These are phyloP conservation scores for Candida corydali DNA, from an alignment of 805 yeast genomes.

Conservation along the genomic window DNA sequence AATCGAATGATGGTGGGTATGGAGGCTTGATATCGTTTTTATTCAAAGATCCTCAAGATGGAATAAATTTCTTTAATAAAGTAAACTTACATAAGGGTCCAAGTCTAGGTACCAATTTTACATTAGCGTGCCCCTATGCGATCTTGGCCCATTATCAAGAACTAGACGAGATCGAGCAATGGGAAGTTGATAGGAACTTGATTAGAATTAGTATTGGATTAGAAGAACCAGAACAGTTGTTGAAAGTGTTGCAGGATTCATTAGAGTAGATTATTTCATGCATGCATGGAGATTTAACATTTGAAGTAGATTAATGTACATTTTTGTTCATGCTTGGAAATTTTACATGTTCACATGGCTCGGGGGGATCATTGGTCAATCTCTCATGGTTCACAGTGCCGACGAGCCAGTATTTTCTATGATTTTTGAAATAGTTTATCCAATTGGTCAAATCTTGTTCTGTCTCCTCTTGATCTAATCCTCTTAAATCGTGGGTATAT, in stretches of 20 bases:
- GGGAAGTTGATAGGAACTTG: slow-evolving; percentile 78
- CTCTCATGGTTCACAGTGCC: slow-evolving; percentile 53
- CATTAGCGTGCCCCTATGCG: slow-evolving; percentile 86
- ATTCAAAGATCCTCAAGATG: slow-evolving; percentile 60
- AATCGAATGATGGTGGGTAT: slow-evolving; percentile 73
- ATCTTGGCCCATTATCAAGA: slow-evolving; percentile 82
- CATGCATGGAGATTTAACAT: too few species aligned
- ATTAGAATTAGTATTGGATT: slow-evolving; percentile 83
- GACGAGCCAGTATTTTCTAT: slow-evolving; percentile 55
- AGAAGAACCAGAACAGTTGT: slow-evolving; percentile 62
- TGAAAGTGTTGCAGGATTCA: slow-evolving; percentile 47
- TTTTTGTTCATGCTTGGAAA: slow-evolving; percentile 19
- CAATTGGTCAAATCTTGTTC: slow-evolving; percentile 42
- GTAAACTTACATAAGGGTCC: slow-evolving; percentile 80
- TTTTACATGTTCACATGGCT: slow-evolving; percentile 38
- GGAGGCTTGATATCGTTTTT: slow-evolving; percentile 81
- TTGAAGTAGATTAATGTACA: not conserved
- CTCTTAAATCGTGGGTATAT: slow-evolving; percentile 63
- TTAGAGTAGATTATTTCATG: slow-evolving; percentile 27
- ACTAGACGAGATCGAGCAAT: slow-evolving; percentile 70
- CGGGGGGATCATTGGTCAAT: slow-evolving; percentile 51
- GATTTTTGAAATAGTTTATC: slow-evolving; percentile 46
- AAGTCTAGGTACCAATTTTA: slow-evolving; percentile 84
- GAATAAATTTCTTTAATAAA: slow-evolving; percentile 69
- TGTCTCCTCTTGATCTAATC: slow-evolving; percentile 43